These are phyloP conservation scores for Trametes polyzona DNA, from an alignment of 1,284 basidiomycete genomes.

Conservation along the genomic window DNA sequence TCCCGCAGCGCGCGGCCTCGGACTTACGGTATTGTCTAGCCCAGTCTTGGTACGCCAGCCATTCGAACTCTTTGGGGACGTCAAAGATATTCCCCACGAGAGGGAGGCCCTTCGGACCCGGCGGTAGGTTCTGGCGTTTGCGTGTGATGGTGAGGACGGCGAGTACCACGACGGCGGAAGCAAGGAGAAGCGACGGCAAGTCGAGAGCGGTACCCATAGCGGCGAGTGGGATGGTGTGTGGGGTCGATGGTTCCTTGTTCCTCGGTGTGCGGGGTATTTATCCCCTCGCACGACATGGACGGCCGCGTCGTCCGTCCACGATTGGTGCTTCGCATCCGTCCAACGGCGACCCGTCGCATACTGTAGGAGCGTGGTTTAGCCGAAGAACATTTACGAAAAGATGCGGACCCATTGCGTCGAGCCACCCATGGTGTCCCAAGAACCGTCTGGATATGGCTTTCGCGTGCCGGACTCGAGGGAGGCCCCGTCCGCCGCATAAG, in stretches of 20 bases:
- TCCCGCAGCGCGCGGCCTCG: background rate
- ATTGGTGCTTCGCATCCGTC: constrained; percentile 15
- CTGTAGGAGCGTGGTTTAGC: constrained; percentile 24
- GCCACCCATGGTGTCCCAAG: constrained; percentile 5
- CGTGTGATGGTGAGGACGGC: constrained; percentile 17
- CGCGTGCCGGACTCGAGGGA: constrained; percentile 16
- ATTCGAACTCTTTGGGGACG: constrained; percentile 31
- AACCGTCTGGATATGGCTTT: constrained; percentile 18
- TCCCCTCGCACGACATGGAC: constrained; percentile 8
- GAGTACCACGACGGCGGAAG: constrained; percentile 7
- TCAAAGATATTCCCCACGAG: constrained; percentile 35
- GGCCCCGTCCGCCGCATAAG: constrained; percentile 13
- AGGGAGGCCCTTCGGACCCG: constrained; percentile 34
- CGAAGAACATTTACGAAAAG: constrained; percentile 24
- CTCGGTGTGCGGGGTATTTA: constrained; percentile 19
- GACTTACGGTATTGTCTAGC: constrained; percentile 24
- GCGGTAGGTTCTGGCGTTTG: constrained; percentile 27
- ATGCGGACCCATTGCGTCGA: constrained; percentile 15
- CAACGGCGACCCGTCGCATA: constrained; percentile 18
- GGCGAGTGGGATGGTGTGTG: constrained; percentile 1
- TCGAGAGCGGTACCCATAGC: constrained; percentile 5
- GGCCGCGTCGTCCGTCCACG: constrained; percentile 19
- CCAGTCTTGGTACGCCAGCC: constrained; percentile 32
- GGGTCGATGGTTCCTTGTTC: background rate
- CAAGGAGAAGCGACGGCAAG: constrained; percentile 10